These are phyloP conservation scores for Ogataea pini DNA, from an alignment of 805 yeast species.

Conservation along the genomic window DNA sequence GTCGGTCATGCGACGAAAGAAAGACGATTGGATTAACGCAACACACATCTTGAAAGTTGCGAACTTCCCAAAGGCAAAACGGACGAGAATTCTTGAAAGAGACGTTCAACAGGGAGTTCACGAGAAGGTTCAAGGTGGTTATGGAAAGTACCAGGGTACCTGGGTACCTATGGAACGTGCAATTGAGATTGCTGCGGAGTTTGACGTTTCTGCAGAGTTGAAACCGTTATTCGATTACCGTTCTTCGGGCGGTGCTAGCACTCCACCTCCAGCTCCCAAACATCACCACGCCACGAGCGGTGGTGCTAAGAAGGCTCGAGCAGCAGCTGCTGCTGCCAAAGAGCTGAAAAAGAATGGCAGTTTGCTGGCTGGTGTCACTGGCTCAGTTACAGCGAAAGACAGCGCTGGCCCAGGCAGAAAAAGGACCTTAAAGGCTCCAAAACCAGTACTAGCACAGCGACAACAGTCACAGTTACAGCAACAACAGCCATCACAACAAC, in stretches of 20 bases:
- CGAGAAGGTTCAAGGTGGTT: constrained; percentile 96
- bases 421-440: constrained; percentile 22
- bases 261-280: constrained; percentile 64
- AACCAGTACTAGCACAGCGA: background rate
- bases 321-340: constrained; percentile 15
- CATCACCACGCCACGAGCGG: constrained; percentile 64
- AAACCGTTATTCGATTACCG: constrained; percentile 65
- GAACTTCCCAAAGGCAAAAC: constrained; percentile 88
- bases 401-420: constrained; percentile 7
- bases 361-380: background rate
- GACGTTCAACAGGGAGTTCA: constrained; percentile 90
- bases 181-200: constrained; percentile 60
- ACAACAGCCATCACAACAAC: background rate
- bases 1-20: constrained; percentile 75
- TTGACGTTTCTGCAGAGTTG: constrained; percentile 62
- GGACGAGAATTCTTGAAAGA: constrained; percentile 88
- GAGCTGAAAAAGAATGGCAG: constrained; percentile 2
- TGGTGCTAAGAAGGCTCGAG: constrained; percentile 33
- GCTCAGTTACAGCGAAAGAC: constrained; percentile 1
- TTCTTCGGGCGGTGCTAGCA: constrained; percentile 48
- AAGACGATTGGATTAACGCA: constrained; percentile 88
- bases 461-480: background rate
- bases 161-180: constrained; percentile 91
- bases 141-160: constrained; percentile 95
- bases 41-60: constrained; percentile 94